phyloP scores from a whole-genome alignment of 805 yeast genomes.

The Candida silvicultrix region DNA sequence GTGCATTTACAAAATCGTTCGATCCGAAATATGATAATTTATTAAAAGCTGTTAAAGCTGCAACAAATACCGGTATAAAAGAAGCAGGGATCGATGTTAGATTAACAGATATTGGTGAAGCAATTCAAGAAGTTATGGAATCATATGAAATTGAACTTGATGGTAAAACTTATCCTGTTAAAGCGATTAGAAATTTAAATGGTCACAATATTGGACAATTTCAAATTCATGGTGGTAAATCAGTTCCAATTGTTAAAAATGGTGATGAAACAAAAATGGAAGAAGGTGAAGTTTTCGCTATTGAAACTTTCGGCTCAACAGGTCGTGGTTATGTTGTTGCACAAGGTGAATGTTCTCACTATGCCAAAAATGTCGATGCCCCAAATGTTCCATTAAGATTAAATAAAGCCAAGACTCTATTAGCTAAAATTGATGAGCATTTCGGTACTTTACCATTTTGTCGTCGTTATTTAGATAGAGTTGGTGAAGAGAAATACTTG shows the following conservation, averaged over 20 bases:
- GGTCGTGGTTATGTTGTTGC: slow-evolving; percentile 86
- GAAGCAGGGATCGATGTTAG: slow-evolving; percentile 97
- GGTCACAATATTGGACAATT: slow-evolving; percentile 90
- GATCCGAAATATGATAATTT: slow-evolving; percentile 77
- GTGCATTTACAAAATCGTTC: slow-evolving; percentile 90
- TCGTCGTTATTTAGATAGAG: slow-evolving; percentile 84
- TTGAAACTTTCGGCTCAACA: slow-evolving; percentile 96
- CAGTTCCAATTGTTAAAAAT: slow-evolving; percentile 92
- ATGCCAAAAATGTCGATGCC: slow-evolving; percentile 53
- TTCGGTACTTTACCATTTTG: slow-evolving; percentile 97
- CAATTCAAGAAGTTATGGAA: slow-evolving; percentile 96
- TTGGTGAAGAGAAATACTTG: slow-evolving; percentile 88
- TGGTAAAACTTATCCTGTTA: slow-evolving; percentile 80
- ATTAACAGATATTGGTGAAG: slow-evolving; percentile 90
- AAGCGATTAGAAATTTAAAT: slow-evolving; percentile 84
- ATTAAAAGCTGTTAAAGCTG: slow-evolving; percentile 80
- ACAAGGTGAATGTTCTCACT: slow-evolving; percentile 93
- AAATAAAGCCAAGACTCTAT: slow-evolving; percentile 62
- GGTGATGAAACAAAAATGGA: slow-evolving; percentile 97
- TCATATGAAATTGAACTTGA: slow-evolving; percentile 87
- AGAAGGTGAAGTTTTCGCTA: slow-evolving; percentile 97
- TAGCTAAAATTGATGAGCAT: slow-evolving; percentile 64
- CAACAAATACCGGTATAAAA: slow-evolving; percentile 88
- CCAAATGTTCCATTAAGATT: slow-evolving; percentile 49
- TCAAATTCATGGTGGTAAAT: slow-evolving; percentile 88